Conservation (phyloP, 768 basidiomycete species). For the Russula virescens region DNA sequence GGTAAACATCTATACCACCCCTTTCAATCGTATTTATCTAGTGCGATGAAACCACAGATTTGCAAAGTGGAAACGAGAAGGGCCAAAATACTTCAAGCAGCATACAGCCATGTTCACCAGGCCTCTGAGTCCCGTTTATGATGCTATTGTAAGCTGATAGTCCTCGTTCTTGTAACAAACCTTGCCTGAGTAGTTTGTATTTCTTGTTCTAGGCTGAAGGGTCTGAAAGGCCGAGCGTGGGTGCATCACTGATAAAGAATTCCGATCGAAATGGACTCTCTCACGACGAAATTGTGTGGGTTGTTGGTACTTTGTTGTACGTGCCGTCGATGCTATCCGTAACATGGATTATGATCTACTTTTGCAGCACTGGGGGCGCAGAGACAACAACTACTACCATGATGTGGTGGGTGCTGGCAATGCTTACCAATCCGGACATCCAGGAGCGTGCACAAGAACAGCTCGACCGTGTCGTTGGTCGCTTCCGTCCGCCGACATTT, state of each 20-base stretch:
- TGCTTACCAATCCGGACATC: constrained; percentile 19
- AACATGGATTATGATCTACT: neutral
- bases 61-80: constrained; percentile 16
- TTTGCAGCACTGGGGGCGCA: neutral
- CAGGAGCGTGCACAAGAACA: constrained; percentile 14
- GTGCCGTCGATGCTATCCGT: neutral
- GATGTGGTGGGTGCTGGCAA: constrained; percentile 16
- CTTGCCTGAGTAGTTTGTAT: neutral
- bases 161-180: neutral
- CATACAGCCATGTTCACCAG: neutral
- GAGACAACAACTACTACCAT: constrained; percentile 13
- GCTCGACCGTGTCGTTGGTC: constrained; percentile 6
- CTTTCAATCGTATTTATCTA: neutral
- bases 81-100: neutral
- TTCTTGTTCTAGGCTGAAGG: constrained; percentile 7
- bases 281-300: constrained; percentile 17
- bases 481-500: constrained; percentile 5
- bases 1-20: neutral
- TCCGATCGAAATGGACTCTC: constrained; percentile 10
- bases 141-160: neutral
- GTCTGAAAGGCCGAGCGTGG: constrained; percentile 4
- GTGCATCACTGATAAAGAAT: constrained; percentile 6
- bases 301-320: constrained; percentile 19
- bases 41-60: neutral
- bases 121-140: neutral